Base-by-base conservation (phyloP, 345 rosid species). In the Gynandropsis gynandra region DNA sequence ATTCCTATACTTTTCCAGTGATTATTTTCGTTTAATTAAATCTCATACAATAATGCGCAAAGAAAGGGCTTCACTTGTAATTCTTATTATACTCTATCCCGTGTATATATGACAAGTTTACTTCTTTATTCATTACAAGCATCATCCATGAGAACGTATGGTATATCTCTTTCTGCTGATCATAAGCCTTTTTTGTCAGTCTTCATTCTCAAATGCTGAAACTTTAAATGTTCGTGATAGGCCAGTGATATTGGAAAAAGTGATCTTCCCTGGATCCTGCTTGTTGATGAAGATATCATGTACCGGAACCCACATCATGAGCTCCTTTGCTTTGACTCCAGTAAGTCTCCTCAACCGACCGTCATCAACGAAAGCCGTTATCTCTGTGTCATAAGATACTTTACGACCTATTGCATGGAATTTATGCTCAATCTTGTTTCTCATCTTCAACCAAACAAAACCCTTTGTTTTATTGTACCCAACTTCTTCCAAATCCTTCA, bases 361-460 rank as follows among this genome's bases (percentile, higher is more conserved):
- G 11, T 78, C 61, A 63, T 76, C 85, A 0, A 78, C 74, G 27
- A 74, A 78, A 0, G 71, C 76, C 4, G 92, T 72, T 15, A 83
- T 64, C 53, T 78, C 79, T 1, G 65, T 61, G 8, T 73, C 87
- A 47, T 80, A 80, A 5, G 64, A 55, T 18, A 72, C 78, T 16
- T 41, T 64, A 12, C 63, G 57, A 8, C 74, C 77, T 13, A 80
- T 67, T 1, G 18, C 48, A 1, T 5, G 37, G 64, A 78, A 80
- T 45, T 38, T 59, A 63, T 78, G 84, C 47, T 71, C 67, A 24
- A 37, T 66, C 45, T 63, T 52, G 46, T 59, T 67, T 64, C 67
- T 74, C 70, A 71, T 82, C 80, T 50, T 80, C 50, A 80, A 43
- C 93, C 85, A 83, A 16, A 83, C 73, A 74, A 83, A 80, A 9